Evolutionary conservation across 176 grass and related monocot genomes (phyloP).

Genomic region (Phoenix dactylifera): DNA sequence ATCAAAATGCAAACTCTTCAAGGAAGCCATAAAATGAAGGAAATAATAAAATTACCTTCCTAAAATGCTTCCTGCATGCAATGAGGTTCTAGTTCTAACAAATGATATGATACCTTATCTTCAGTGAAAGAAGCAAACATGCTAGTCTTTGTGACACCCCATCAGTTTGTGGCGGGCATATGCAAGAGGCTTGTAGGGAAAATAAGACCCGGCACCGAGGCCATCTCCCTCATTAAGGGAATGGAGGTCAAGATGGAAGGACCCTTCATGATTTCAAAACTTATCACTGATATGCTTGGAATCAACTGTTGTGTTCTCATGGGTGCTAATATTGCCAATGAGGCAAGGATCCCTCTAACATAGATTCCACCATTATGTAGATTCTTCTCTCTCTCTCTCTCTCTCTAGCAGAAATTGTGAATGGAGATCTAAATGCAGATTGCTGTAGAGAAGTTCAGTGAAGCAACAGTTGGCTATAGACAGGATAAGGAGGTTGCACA

Average conservation of each 20-base stretch:
- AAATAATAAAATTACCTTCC: too few relatives aligned
- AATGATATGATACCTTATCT: background rate
- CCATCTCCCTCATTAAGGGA: constrained; percentile 90
- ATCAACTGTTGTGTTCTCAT: constrained; percentile 96
- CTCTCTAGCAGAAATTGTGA: too few relatives aligned
- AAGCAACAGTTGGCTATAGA: constrained; percentile 90
- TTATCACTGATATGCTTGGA: constrained; percentile 67
- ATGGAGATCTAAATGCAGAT: constrained; percentile 40
- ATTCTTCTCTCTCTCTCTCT: background rate
- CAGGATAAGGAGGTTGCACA: constrained; percentile 67
- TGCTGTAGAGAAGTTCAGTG: constrained; percentile 86
- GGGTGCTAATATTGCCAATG: constrained; percentile 96
- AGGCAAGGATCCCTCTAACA: constrained; percentile 39
- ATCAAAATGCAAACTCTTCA: too few relatives aligned
- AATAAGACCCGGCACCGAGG: constrained; percentile 53
- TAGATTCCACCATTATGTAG: background rate
- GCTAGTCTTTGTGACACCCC: constrained; percentile 91
- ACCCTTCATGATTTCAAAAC: constrained; percentile 90
- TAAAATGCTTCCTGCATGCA: too few relatives aligned
- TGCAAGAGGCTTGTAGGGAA: constrained; percentile 87
- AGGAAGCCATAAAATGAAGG: too few relatives aligned
- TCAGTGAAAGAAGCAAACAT: constrained; percentile 85
- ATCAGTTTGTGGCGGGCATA: constrained; percentile 82
- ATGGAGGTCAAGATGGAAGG: constrained; percentile 97
- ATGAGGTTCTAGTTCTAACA: too few relatives aligned